These are phyloP conservation scores for Davidsoniella virescens DNA, from an alignment of 2,329 filamentous ascomycete species.

Conservation along the genomic window DNA sequence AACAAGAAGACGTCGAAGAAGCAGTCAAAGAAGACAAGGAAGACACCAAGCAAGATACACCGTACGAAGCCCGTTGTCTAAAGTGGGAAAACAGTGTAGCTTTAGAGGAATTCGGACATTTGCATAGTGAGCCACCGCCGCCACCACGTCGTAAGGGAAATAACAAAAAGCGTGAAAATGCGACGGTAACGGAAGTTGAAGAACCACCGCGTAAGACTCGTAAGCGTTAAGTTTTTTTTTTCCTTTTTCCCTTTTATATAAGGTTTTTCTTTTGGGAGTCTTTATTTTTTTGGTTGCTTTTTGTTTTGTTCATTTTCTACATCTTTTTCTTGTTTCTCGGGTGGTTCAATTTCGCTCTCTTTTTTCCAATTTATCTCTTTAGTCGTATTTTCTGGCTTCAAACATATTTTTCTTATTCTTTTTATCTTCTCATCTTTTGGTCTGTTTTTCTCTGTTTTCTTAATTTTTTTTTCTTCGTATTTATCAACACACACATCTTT, in stretches of 20 bases:
- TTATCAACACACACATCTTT: no score
- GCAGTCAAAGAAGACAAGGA: constrained; percentile 17
- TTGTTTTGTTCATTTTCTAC: not conserved
- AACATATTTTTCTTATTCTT: not conserved
- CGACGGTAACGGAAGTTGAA: constrained; percentile 14
- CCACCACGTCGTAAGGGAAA: constrained; percentile 31
- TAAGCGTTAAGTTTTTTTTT: constrained; percentile 9
- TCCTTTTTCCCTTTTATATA: constrained; percentile 4
- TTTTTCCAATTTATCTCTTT: not conserved
- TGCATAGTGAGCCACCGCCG: constrained; percentile 38
- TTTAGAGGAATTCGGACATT: constrained; percentile 38
- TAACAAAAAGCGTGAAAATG: constrained; percentile 31
- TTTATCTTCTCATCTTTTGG: not conserved
- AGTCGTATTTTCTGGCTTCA: no score
- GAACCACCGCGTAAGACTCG: constrained; percentile 17
- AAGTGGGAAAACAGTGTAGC: constrained; percentile 41
- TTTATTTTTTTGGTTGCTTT: not conserved
- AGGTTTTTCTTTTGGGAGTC: not conserved
- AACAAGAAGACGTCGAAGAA: not conserved
- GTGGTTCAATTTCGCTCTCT: not conserved
- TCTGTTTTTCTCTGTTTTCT: not conserved
- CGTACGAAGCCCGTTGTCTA: constrained; percentile 29
- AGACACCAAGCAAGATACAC: constrained; percentile 22
- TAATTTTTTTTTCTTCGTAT: not conserved
- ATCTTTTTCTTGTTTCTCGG: not conserved